phyloP scores from a whole-genome alignment of 805 yeast species.

The Saccharomycopsis amapae region DNA sequence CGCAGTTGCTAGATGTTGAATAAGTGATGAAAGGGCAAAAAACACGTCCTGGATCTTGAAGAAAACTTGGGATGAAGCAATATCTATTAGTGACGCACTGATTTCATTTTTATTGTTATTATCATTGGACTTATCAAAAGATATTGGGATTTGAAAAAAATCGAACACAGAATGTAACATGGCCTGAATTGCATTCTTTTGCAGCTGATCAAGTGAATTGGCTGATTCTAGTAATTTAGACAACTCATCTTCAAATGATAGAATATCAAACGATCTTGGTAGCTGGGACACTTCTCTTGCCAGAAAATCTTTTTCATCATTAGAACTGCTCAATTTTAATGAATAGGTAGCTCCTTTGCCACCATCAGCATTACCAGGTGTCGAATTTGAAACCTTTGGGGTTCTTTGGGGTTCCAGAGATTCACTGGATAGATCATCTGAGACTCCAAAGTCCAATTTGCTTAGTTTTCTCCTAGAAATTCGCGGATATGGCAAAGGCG shows the following conservation, averaged over 20 bases:
- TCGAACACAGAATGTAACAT: conserved; percentile 26
- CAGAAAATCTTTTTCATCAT: no score
- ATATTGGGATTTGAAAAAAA: conserved; percentile 26
- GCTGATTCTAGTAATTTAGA: conserved; percentile 23
- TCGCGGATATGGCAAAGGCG: background rate
- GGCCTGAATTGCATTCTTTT: conserved; percentile 23
- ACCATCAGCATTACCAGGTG: background rate
- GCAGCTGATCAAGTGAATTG: conserved; percentile 17
- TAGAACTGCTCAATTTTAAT: no score
- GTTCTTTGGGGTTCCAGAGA: background rate
- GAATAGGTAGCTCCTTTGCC: background rate
- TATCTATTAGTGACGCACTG: conserved; percentile 26
- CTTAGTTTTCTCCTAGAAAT: conserved; percentile 10
- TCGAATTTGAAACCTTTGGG: background rate
- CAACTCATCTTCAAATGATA: conserved; percentile 29
- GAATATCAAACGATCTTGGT: conserved; percentile 28
- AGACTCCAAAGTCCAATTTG: conserved; percentile 11
- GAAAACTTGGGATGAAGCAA: conserved; percentile 26
- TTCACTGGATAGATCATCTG: background rate
- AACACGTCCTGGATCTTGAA: conserved; percentile 28
- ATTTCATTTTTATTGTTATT: no score
- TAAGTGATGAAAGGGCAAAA: conserved; percentile 26
- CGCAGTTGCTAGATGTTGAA: conserved; percentile 25
- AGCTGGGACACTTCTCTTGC: no score
- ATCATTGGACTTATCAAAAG: background rate